Evolutionary conservation across 208 protist genomes (phyloP).

Genomic region (Leishmania gerbilli): DNA sequence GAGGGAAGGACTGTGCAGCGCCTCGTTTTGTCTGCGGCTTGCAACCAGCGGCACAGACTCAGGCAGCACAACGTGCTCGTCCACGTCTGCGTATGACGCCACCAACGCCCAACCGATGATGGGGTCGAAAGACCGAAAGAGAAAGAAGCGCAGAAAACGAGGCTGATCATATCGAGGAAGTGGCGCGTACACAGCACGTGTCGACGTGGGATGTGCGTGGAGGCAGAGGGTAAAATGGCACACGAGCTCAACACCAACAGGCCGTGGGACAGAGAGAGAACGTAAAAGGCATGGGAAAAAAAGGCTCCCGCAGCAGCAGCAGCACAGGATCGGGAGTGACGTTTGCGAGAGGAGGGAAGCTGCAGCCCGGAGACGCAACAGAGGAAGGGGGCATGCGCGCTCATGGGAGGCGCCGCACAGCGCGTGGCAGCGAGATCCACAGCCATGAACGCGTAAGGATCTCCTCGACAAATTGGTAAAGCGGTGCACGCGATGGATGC

Average conservation of each 20-base stretch:
- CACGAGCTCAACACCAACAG: neutral
- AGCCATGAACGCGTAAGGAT: neutral
- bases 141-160: neutral
- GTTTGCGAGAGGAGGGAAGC: neutral
- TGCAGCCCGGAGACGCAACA: neutral
- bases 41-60: neutral
- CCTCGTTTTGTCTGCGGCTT: neutral
- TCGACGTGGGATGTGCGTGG: neutral
- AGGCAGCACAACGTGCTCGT: neutral
- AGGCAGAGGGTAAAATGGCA: neutral
- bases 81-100: neutral
- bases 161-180: neutral
- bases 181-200: neutral
- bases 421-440: neutral
- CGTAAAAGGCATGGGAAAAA: neutral
- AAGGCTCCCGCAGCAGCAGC: neutral
- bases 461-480: neutral
- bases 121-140: neutral
- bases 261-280: neutral
- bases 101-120: too few species aligned
- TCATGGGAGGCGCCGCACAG: neutral
- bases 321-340: neutral
- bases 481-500: neutral
- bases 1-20: neutral
- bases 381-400: neutral